phyloP scores from a whole-genome alignment of 495 filamentous ascomycete species.

The Hyaloscypha variabilis region DNA sequence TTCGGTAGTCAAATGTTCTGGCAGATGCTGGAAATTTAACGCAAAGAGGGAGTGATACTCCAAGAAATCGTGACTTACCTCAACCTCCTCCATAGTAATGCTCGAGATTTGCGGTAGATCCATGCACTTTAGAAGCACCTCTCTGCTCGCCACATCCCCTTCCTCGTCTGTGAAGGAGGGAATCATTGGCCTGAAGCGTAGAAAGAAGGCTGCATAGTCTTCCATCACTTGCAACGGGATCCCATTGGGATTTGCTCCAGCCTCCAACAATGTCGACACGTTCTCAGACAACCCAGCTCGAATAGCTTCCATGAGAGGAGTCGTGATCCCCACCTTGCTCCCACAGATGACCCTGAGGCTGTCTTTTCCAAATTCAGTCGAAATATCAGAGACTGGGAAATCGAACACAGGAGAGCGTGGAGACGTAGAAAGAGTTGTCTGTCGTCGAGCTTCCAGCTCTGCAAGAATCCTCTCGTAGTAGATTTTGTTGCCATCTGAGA shows the following conservation, averaged over 20 bases:
- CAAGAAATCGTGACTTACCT: no score
- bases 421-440: no score
- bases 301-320: slow-evolving; percentile 24
- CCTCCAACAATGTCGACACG: slow-evolving; percentile 9
- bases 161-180: neutral
- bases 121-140: slow-evolving; percentile 7
- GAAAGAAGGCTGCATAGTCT: slow-evolving; percentile 14
- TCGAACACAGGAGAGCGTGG: neutral
- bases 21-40: no score
- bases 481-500: neutral
- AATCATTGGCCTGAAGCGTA: slow-evolving; percentile 20
- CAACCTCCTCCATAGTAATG: slow-evolving; percentile 21
- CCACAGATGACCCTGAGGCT: neutral
- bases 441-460: neutral
- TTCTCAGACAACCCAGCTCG: slow-evolving; percentile 2
- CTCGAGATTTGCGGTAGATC: slow-evolving; percentile 17
- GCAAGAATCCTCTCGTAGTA: neutral
- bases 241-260: slow-evolving; percentile 20
- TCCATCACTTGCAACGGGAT: slow-evolving; percentile 19
- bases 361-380: slow-evolving; percentile 14
- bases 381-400: neutral
- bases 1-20: no score
- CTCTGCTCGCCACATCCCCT: slow-evolving; percentile 13
- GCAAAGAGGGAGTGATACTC: no score
- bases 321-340: slow-evolving; percentile 18